Base-by-base conservation (phyloP, 2,329 filamentous ascomycete genomes). In the Basipetospora chlamydospora region DNA sequence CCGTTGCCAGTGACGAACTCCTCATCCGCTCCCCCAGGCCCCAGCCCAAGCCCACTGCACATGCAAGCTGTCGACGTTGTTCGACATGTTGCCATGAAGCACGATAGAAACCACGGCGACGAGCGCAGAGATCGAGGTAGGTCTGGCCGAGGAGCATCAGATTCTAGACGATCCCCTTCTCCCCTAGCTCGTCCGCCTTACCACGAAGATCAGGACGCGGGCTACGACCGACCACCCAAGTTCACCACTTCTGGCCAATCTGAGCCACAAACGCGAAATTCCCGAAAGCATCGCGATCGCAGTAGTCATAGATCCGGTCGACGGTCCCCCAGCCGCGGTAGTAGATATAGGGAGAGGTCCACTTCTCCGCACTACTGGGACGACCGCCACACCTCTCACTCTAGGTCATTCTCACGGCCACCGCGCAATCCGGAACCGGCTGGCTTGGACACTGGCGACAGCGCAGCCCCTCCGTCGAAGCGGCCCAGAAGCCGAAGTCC, bases 1-100 rank as follows among this genome's bases (percentile, higher is more conserved):
- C n/a, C n/a, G n/a, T n/a, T n/a, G n/a, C n/a, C n/a, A n/a, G 17
- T 32, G 35, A 38, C 6, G 22, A 11, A 38, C 35, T 38, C 35
- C 35, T 32, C 35, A 38, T 26, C 30, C 28, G 23, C 15, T 23
- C 18, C 12, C 30, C 17, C 29, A 17, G 29, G 23, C 28, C 29
- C 16, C 28, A 38, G 35, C 44, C 47, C n/a, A n/a, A n/a, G n/a
- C n/a, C n/a, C n/a, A n/a, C n/a, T n/a, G n/a, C n/a, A n/a, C n/a
- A n/a, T n/a, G n/a, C n/a, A n/a, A n/a, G n/a, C n/a, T n/a, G 22
- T 23, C 22, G 39, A 44, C 43, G 45, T 45, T n/a, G 47, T 44
- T 51, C 51, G 49, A 52, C 45, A 59, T 60, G 55, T 51, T 56
- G 54, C 56, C 52, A 60, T 60, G 57, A 59, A 44, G 49, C 54